phyloP scores from a whole-genome alignment of 495 filamentous ascomycete species.

The Hypoxylon rickii region DNA sequence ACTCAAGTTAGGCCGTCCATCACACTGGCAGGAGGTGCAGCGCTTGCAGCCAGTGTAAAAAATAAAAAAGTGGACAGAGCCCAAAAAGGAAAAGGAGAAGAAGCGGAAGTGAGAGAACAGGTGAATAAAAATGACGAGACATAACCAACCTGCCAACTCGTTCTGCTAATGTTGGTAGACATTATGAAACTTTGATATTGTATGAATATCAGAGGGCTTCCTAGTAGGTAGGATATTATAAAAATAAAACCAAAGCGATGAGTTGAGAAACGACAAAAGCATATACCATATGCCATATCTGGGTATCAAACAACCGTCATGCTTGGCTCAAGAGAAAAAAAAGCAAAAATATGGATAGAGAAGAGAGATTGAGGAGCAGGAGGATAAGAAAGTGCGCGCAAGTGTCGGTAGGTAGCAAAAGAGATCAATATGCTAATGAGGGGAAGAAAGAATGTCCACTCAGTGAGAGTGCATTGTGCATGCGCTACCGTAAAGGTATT shows the following conservation, averaged over 20 bases:
- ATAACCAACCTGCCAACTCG: slow-evolving; percentile 35
- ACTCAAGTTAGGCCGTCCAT: slow-evolving; percentile 20
- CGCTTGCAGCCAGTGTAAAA: slow-evolving; percentile 24
- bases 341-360: slow-evolving; percentile 18
- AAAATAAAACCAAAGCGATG: no score
- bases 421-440: not conserved
- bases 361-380: slow-evolving; percentile 29
- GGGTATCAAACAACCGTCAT: slow-evolving; percentile 14
- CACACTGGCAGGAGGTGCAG: slow-evolving; percentile 18
- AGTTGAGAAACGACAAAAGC: no score
- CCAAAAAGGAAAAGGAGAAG: slow-evolving; percentile 21
- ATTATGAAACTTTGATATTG: no score
- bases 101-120: slow-evolving; percentile 39
- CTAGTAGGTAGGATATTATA: no score
- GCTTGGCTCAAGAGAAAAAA: slow-evolving; percentile 21
- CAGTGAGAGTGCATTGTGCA: slow-evolving; percentile 24
- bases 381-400: slow-evolving; percentile 8
- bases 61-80: slow-evolving; percentile 24
- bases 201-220: no score
- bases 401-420: not conserved
- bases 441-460: slow-evolving; percentile 6
- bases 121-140: slow-evolving; percentile 37
- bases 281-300: slow-evolving; percentile 22
- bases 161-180: slow-evolving; percentile 15
- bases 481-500: slow-evolving; percentile 14